Conservation (phyloP, 2,329 filamentous ascomycete genomes). For the Xylaria sp. region DNA sequence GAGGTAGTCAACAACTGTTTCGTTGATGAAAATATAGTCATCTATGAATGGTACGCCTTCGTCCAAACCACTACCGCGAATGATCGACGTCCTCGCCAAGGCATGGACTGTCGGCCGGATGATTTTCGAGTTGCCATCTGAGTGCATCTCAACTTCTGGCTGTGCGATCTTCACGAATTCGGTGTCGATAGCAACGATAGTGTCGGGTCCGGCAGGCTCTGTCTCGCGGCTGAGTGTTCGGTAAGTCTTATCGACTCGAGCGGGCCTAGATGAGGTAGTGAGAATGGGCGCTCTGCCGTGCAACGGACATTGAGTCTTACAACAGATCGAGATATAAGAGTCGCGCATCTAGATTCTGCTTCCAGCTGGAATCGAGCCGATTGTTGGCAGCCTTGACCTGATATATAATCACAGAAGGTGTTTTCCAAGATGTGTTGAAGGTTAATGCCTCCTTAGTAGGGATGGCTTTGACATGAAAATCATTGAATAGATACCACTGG, state of each 20-base stretch:
- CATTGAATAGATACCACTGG: conserved; percentile 96
- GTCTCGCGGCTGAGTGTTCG: conserved; percentile 58
- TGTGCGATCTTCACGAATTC: conserved; percentile 94
- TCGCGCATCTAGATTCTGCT: conserved; percentile 79
- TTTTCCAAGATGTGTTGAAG: conserved; percentile 92
- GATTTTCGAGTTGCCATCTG: conserved; percentile 88
- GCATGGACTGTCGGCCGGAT: conserved; percentile 90
- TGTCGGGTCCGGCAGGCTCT: conserved; percentile 73
- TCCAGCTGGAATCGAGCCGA: conserved; percentile 85
- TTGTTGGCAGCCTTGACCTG: conserved; percentile 84
- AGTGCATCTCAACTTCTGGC: conserved; percentile 94
- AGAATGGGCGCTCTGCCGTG: conserved; percentile 23
- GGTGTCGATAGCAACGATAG: conserved; percentile 87
- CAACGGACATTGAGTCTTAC: conserved; percentile 44
- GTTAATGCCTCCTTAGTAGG: conserved; percentile 82
- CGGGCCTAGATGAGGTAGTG: conserved; percentile 45
- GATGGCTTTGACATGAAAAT: conserved; percentile 87
- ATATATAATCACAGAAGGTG: conserved; percentile 85
- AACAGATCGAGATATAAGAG: conserved; percentile 76
- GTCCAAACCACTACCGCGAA: conserved; percentile 77
- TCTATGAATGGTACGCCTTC: conserved; percentile 92
- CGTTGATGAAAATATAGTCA: conserved; percentile 91
- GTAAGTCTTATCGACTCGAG: conserved; percentile 60
- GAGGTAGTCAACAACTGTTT: conserved; percentile 92
- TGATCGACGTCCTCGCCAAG: conserved; percentile 88